Evolutionary conservation across 139 green algal species (phyloP).

Genomic region (Ettlia oleoabundans): DNA sequence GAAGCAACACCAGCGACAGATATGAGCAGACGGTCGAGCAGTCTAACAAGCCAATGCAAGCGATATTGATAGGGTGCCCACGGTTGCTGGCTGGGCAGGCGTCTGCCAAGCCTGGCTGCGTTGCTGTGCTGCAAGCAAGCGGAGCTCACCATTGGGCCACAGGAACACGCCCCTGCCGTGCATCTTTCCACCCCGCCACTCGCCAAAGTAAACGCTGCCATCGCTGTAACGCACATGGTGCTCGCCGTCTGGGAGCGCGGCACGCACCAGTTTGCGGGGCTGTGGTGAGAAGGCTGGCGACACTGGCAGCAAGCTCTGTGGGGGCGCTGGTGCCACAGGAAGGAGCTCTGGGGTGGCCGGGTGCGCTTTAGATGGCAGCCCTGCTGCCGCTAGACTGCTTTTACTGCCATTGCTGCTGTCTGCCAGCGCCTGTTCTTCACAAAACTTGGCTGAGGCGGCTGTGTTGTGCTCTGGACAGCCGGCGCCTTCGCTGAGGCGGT

Average conservation of each 20-base stretch:
- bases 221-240: conserved; percentile 33
- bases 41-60: no score
- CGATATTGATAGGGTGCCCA: no score
- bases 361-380: neutral
- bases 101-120: no score
- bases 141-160: conserved; percentile 64
- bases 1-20: neutral
- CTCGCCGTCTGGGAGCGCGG: conserved; percentile 21
- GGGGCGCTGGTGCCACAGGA: neutral
- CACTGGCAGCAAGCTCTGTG: neutral
- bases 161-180: conserved; percentile 70
- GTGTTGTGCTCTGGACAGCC: no score
- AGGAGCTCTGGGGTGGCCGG: neutral
- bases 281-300: neutral
- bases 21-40: no score
- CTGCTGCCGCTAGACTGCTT: neutral
- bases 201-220: conserved; percentile 39
- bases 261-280: neutral
- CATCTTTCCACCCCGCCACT: conserved; percentile 60
- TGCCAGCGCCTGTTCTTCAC: no score
- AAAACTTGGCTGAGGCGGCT: no score
- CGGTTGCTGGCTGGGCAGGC: no score
- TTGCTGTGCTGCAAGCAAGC: no score
- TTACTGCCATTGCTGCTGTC: neutral
- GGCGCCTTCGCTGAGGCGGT: no score